Base-by-base conservation (phyloP, 805 yeast genomes). In the Saccharomycopsis fermentans region DNA sequence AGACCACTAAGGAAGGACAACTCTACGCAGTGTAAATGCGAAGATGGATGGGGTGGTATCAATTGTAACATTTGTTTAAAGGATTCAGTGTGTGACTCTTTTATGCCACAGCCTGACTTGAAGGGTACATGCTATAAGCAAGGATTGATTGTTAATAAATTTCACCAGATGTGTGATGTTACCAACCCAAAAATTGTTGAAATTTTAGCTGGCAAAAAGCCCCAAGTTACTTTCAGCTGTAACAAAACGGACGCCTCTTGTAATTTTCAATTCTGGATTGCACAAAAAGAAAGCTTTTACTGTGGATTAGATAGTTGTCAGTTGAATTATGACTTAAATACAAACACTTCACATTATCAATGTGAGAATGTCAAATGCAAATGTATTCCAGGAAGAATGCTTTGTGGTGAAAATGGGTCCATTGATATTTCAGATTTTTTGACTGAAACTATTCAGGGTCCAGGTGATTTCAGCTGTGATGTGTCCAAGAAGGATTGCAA, bases 191-290 rank as follows among this genome's bases (percentile, higher is more conserved):
- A 92, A 71, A 91, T 94, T 63, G 76, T 90, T 50, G 83, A 85
- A 59, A 85, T 92, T 53, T 75, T 94, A 63, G 76, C 82, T 17
- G 97, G 96, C 0, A 80, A 82, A 70, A 79, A 77, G 56, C 98
- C 99, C 1, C 96, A 92, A 68, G 97, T 89, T 2, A 90, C 97
- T 0, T 92, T 94, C 71, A 81, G 90, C 43, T 94, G 99, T 74
- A 83, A 88, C 67, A 81, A 77, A 65, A 78, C 86, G 0, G 73
- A 81, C 0, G 78, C 72, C 17, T 71, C 70, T 11, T 94, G 99
- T 72, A 83, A 90, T 69, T 90, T 94, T 73, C 98, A 94, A 71
- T 90, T 94, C 68, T 94, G 99, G 99, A 89, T 94, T 63, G 97
- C 85, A 64, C 82, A 90, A 69, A 74, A 78, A 52, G 99, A 94